Conservation (phyloP, 495 filamentous ascomycete genomes). For the Hypoxylon perforatum region DNA sequence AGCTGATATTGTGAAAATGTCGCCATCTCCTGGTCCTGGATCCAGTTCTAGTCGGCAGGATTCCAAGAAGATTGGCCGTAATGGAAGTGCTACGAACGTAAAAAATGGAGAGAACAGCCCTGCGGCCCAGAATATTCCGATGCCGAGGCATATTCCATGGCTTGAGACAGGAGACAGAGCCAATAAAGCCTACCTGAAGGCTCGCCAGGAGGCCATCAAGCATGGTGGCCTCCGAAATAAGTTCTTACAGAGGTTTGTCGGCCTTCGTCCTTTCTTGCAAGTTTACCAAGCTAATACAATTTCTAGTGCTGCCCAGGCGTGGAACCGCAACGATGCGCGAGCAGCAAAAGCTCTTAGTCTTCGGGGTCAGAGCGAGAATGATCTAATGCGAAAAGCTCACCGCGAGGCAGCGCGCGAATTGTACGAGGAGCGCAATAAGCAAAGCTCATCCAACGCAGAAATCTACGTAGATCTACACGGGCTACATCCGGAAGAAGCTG, state of each 20-base stretch:
- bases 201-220: slow-evolving; percentile 92
- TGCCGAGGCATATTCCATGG: slow-evolving; percentile 95
- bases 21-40: slow-evolving; percentile 73
- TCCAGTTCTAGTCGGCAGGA: slow-evolving; percentile 56
- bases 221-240: slow-evolving; percentile 97
- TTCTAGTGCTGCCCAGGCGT: slow-evolving; percentile 94
- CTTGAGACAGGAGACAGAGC: slow-evolving; percentile 90
- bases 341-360: slow-evolving; percentile 95
- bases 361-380: slow-evolving; percentile 95
- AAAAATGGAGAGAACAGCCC: slow-evolving; percentile 79
- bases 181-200: slow-evolving; percentile 94
- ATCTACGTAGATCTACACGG: slow-evolving; percentile 97
- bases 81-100: slow-evolving; percentile 64
- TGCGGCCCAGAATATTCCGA: slow-evolving; percentile 82
- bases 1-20: slow-evolving; percentile 94
- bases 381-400: slow-evolving; percentile 96
- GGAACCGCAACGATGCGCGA: slow-evolving; percentile 97
- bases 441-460: slow-evolving; percentile 69
- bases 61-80: slow-evolving; percentile 60
- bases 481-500: slow-evolving; percentile 95
- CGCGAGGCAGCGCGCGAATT: slow-evolving; percentile 91
- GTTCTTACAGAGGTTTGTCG: slow-evolving; percentile 86
- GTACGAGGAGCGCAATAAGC: slow-evolving; percentile 94
- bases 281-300: slow-evolving; percentile 38
- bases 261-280: neutral